Conservation (phyloP, 768 basidiomycete genomes). For the Termitomyces sp. region DNA sequence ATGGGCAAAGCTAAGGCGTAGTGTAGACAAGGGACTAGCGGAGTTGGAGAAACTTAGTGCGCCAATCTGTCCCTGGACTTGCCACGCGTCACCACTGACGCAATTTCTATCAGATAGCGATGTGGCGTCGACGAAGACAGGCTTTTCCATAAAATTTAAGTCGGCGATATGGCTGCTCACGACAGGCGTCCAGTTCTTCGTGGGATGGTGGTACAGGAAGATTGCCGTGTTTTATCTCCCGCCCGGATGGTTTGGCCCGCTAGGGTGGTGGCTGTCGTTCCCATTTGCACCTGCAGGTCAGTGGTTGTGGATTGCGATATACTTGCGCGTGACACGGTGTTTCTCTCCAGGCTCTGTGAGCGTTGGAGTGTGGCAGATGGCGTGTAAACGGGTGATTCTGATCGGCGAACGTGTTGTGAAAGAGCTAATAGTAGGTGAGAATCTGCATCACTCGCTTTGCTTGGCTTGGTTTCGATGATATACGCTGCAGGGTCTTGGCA, state of each 20-base stretch:
- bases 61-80: constrained; percentile 21
- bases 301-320: constrained; percentile 15
- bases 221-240: constrained; percentile 94
- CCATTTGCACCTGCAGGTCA: constrained; percentile 87
- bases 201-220: constrained; percentile 90
- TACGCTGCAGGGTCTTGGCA: constrained; percentile 8
- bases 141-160: constrained; percentile 70
- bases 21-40: constrained; percentile 84
- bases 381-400: constrained; percentile 79
- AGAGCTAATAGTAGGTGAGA: constrained; percentile 49
- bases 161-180: constrained; percentile 74
- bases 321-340: neutral
- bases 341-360: constrained; percentile 72
- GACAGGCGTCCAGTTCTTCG: constrained; percentile 76
- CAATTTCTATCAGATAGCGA: constrained; percentile 50
- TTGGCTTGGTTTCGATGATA: neutral
- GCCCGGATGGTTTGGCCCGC: constrained; percentile 81
- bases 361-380: constrained; percentile 94
- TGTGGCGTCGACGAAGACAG: constrained; percentile 49
- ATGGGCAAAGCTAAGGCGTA: constrained; percentile 92
- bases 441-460: neutral
- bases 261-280: constrained; percentile 83
- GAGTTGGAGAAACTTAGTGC: constrained; percentile 91
- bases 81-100: constrained; percentile 1
- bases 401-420: constrained; percentile 70